Evolutionary conservation across 2,329 filamentous ascomycete species (phyloP).

Genomic region (Phialophora expanda): DNA sequence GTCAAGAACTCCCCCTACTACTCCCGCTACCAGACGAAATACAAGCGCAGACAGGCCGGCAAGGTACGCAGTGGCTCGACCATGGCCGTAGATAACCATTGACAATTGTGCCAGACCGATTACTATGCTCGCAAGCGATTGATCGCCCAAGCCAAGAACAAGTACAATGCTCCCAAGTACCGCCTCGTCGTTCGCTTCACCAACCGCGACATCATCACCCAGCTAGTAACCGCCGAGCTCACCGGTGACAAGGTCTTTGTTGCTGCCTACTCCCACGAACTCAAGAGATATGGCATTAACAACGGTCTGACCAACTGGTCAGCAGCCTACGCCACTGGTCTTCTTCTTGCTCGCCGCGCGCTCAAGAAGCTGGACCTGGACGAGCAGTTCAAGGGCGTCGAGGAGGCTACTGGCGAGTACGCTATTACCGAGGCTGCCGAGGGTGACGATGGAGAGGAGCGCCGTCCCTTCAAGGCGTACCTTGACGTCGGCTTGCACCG

Average conservation of each 20-base stretch:
- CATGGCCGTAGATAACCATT: neutral
- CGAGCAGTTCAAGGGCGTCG: conserved; percentile 90
- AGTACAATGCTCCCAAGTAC: conserved; percentile 99
- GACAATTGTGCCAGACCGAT: conserved; percentile 72
- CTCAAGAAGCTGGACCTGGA: conserved; percentile 97
- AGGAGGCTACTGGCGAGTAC: conserved; percentile 97
- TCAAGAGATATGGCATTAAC: conserved; percentile 94
- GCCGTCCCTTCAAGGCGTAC: conserved; percentile 99
- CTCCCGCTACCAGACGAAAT: conserved; percentile 99
- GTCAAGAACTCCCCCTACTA: conserved; percentile 98
- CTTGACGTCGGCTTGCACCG: conserved; percentile 96
- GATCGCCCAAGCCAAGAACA: conserved; percentile 99
- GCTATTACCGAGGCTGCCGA: conserved; percentile 92
- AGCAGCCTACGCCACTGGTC: conserved; percentile 93
- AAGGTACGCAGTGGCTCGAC: conserved; percentile 49
- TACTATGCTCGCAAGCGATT: conserved; percentile 99
- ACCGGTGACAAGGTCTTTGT: conserved; percentile 95
- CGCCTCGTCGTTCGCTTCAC: conserved; percentile 98
- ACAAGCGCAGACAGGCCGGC: conserved; percentile 91
- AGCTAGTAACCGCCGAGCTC: conserved; percentile 97
- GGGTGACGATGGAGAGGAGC: conserved; percentile 81
- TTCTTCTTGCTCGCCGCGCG: conserved; percentile 93
- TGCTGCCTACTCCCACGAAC: conserved; percentile 94
- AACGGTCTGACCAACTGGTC: conserved; percentile 99
- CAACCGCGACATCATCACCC: conserved; percentile 98